phyloP scores from a whole-genome alignment of 148 eudicot species.

The Heliamphora exappendiculata region DNA sequence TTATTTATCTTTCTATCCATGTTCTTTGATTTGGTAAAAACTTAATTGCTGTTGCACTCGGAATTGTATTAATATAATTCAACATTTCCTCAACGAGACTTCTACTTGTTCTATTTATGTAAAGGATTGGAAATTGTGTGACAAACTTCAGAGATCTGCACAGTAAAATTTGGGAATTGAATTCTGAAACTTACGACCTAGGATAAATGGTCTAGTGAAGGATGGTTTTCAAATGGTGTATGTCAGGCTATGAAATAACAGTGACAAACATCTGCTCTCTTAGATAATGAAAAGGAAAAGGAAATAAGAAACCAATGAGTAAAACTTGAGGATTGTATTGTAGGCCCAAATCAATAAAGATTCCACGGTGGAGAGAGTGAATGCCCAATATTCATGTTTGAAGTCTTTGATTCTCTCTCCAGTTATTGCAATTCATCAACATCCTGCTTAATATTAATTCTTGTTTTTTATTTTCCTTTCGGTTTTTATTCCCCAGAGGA shows the following conservation, averaged over 20 bases:
- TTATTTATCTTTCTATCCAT: neutral
- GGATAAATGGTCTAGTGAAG: neutral
- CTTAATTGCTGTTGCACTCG: neutral
- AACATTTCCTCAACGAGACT: neutral
- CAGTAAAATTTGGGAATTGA: neutral
- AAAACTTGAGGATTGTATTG: neutral
- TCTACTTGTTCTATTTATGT: neutral
- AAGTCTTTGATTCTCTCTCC: neutral
- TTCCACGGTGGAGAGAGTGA: neutral
- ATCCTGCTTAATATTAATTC: neutral
- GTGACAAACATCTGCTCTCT: neutral
- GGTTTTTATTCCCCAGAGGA: conserved; percentile 40
- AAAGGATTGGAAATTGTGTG: neutral
- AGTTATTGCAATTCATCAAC: neutral
- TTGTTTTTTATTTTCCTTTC: neutral
- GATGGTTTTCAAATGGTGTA: neutral
- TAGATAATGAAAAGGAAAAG: neutral
- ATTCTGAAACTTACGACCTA: neutral
- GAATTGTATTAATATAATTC: neutral
- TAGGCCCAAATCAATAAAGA: neutral
- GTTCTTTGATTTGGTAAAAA: neutral
- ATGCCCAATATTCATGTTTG: neutral
- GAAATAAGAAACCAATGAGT: neutral
- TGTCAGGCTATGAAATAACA: neutral
- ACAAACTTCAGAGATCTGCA: neutral